These are phyloP conservation scores for Nigrospora osmanthi DNA, from an alignment of 2,329 filamentous ascomycete species.

Conservation along the genomic window DNA sequence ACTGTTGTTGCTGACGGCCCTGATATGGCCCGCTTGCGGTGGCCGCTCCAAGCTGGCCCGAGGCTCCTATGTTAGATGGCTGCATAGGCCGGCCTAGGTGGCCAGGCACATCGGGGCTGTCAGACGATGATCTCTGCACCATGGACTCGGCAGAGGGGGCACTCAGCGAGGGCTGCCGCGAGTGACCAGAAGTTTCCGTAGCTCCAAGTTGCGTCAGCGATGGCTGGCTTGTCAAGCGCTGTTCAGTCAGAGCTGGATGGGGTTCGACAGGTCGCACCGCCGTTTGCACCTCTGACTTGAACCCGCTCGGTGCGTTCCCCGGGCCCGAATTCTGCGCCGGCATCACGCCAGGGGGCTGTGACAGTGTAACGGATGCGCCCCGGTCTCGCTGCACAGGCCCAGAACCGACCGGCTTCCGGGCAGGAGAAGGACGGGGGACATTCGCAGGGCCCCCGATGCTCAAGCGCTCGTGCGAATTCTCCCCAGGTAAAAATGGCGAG, in stretches of 20 bases:
- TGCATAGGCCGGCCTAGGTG: background rate
- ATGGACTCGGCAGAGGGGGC: background rate
- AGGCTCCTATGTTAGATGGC: background rate
- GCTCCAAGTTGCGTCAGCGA: background rate
- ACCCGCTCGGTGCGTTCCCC: too few relatives aligned
- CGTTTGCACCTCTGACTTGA: background rate
- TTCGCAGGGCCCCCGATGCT: slow-evolving; percentile 5
- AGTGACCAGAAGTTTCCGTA: background rate
- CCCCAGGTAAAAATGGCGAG: slow-evolving; percentile 6
- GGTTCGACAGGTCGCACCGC: background rate
- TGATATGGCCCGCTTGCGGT: too few relatives aligned
- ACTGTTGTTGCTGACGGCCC: background rate
- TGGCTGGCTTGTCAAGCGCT: background rate
- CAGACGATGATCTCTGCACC: background rate
- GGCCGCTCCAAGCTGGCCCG: background rate
- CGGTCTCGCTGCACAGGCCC: slow-evolving; percentile 10
- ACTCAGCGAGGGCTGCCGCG: background rate
- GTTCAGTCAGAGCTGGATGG: background rate
- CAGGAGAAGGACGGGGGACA: slow-evolving; percentile 12
- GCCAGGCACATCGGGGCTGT: background rate
- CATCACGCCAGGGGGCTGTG: slow-evolving; percentile 3
- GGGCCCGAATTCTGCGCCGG: background rate
- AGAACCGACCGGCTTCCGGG: slow-evolving; percentile 21
- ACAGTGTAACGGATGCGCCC: slow-evolving; percentile 8
- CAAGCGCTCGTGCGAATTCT: slow-evolving; percentile 11